A percentile compares a stretch with the other conserved stretches of the same genome.
Conservation (phyloP, 2,329 filamentous ascomycete species). For the Fusarium poae region DNA sequence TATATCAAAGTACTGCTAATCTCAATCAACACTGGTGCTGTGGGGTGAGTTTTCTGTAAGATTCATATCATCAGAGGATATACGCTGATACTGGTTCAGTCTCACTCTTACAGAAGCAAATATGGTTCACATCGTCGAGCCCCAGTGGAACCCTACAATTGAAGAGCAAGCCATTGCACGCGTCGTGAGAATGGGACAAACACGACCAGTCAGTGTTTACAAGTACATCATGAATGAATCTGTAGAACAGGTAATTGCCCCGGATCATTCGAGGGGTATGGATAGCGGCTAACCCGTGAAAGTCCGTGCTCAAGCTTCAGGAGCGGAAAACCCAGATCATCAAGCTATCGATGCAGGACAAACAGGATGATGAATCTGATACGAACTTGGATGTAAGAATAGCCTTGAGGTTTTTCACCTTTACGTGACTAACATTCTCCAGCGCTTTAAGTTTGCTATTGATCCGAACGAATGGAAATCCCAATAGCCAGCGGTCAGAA, state of each 20-base stretch:
- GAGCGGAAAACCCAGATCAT: neutral
- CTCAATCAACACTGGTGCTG: neutral
- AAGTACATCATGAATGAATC: neutral
- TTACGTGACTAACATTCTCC: neutral
- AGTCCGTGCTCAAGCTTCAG: neutral
- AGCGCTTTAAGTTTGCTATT: neutral
- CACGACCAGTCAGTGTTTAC: neutral
- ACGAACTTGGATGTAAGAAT: neutral
- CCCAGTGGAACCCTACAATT: neutral
- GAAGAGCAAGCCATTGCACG: neutral
- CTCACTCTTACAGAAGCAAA: neutral
- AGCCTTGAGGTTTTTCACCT: fast-evolving
- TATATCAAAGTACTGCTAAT: neutral
- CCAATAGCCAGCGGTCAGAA: neutral
- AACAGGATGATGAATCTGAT: fast-evolving
- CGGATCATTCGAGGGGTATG: fast-evolving
- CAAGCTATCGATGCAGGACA: neutral
- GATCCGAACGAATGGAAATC: neutral
- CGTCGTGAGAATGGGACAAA: neutral
- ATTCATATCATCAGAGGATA: fast-evolving
- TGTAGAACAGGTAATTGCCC: neutral
- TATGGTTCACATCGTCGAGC: neutral
- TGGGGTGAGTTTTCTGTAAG: neutral
- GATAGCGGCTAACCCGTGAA: fast-evolving
- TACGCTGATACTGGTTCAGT: fast-evolving